Evolutionary conservation across 139 green algal genomes (phyloP).

Genomic region (Chlorella vulgaris): DNA sequence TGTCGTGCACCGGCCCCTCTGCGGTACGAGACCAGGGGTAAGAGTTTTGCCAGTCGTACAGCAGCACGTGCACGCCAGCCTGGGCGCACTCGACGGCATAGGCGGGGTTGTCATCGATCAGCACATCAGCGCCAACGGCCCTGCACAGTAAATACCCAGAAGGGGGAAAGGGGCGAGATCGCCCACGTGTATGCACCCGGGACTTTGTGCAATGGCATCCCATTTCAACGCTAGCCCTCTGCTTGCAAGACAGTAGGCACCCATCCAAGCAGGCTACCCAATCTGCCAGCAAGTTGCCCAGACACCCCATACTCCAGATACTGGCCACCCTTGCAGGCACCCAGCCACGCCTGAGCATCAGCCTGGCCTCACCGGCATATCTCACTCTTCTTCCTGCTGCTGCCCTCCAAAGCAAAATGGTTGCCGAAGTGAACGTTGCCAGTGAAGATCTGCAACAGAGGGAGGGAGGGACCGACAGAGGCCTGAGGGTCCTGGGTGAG

Average conservation of each 20-base stretch:
- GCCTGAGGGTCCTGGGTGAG: neutral
- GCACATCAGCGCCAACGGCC: conserved; percentile 79
- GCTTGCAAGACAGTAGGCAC: no score
- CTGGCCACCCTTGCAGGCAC: no score
- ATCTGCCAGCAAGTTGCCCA: no score
- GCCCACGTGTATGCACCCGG: no score
- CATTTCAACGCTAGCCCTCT: no score
- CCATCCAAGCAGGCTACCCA: no score
- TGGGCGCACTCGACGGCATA: conserved; percentile 89
- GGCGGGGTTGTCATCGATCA: conserved; percentile 94
- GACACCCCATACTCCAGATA: no score
- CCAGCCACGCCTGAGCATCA: neutral
- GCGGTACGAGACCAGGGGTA: conserved; percentile 93
- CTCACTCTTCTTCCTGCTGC: conserved; percentile 81
- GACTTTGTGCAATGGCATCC: no score
- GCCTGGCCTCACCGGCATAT: conserved; percentile 79
- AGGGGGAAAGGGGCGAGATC: neutral
- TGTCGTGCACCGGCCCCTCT: conserved; percentile 36
- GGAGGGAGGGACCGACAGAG: neutral
- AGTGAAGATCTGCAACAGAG: conserved; percentile 37
- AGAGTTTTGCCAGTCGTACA: conserved; percentile 86
- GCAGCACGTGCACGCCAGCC: conserved; percentile 86
- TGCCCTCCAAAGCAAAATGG: conserved; percentile 90
- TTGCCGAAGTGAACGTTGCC: conserved; percentile 97
- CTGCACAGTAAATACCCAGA: conserved; percentile 29